Base-by-base conservation (phyloP, 805 yeast species). In the Isabelozyma rhagii region DNA sequence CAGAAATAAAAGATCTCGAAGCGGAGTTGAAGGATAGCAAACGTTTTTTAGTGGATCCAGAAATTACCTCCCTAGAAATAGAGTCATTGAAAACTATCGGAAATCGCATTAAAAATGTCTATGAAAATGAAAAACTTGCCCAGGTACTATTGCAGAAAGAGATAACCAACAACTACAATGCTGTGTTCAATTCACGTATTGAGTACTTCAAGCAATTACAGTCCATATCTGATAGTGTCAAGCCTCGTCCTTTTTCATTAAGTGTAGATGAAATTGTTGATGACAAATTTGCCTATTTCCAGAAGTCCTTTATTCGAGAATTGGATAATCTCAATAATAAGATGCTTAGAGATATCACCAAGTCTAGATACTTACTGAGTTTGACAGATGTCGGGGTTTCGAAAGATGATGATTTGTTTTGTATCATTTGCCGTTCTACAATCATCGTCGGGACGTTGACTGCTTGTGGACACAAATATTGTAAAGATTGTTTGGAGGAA, bases 381-480 rank as follows among this genome's bases (percentile, higher is more conserved):
- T 60, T 71, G 47, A 28, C 46, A 38, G 43, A 44, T 28, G 48
- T 41, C 4, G 44, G 38, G 36, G n/a, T 31, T 13, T 10, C 36
- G 1, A 45, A 50, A 9, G 59, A 54, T 7, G 59, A 55, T 10
- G 70, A 74, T 8, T 62, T 76, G 47, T 66, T 77, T 15, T 94
- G 99, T 66, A 79, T 84, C 31, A 92, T 94, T 52, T 94, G 99
- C 63, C 81, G 87, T 17, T 77, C 83, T 4, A 63, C 79, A 1
- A 89, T 91, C 45, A 72, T 80, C 3, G 74, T 83, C 39, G 99
- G 99, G 0, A 79, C 94, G 0, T 71, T 94, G 49, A 86, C 96
- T 0, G 83, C 83, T 8, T 94, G 99, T 75, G 98, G 98, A 0
- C 99, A 94, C 67, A 84, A 83, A 56, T 94, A 87, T 62, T 94